Base-by-base conservation (phyloP, 2,329 filamentous ascomycete species). In the Fusarium odoratissimum region DNA sequence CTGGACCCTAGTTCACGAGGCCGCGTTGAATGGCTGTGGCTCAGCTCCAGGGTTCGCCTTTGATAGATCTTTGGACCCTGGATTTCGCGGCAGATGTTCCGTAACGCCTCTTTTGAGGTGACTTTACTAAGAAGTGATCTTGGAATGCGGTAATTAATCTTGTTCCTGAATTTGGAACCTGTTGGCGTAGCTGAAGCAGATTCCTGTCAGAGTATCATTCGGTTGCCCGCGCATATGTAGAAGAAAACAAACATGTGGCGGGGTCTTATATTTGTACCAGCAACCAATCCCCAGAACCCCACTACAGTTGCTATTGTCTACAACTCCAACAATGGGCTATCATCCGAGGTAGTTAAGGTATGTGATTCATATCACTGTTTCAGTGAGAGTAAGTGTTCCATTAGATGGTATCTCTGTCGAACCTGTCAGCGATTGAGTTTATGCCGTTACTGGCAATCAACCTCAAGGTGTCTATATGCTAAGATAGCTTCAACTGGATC, bases 11-110 rank as follows among this genome's bases (percentile, higher is more conserved):
- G 69, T 67, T 48, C 42, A 57, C 40, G 44, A 55, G 69, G 75
- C 75, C 74, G 74, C 75, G 75, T 75, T 60, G 45, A 65, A 65
- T 38, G 52, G 52, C 48, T 64, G 78, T 79, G 76, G 76, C 77
- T 78, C 74, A 78, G 76, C 69, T 65, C 59, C 23, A 59, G 38
- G n/a, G 44, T 48, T 65, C 51, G 35, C 57, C 60, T 57, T 60
- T 31, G 40, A 40, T 23, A 25, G 54, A 38, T 61, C 35, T 62
- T 58, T 64, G 35, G 37, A 52, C 66, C 64, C 66, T 69, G 59
- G 40, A 42, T 54, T 65, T 59, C 41, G 19, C 25, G 28, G 16
- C 21, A 41, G n/a, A 28, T 51, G 35, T 48, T 28, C 41, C 28
- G 41, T 16, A 48, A 23, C 30, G 41, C 13, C 51, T 57, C 48